Percentiles rank a stretch among this genome's conserved stretches.
These are phyloP conservation scores for Neobulgaria alba DNA, from an alignment of 2,329 filamentous ascomycete genomes.

Conservation along the genomic window DNA sequence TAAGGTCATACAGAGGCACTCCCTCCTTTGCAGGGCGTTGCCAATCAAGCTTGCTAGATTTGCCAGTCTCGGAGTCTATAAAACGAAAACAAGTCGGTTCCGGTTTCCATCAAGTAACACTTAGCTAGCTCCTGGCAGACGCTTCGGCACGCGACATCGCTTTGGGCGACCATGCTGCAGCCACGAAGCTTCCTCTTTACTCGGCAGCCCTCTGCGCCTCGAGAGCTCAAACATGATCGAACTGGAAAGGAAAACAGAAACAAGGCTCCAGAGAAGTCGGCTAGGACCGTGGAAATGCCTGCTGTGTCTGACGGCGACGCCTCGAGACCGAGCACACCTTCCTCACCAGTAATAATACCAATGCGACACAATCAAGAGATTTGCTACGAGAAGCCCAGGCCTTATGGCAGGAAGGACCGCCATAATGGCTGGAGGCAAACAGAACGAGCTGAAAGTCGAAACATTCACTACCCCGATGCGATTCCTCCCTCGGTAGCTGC, in stretches of 20 bases:
- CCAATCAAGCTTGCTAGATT: background rate
- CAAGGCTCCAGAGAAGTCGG: slow-evolving; percentile 7
- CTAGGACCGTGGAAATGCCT: slow-evolving; percentile 4
- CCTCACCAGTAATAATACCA: slow-evolving; percentile 27
- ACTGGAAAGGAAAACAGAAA: slow-evolving; percentile 8
- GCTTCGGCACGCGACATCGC: slow-evolving; percentile 3
- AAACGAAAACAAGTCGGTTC: slow-evolving; percentile 2
- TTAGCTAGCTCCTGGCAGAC: slow-evolving; percentile 2
- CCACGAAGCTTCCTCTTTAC: slow-evolving; percentile 23
- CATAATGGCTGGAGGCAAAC: slow-evolving; percentile 13
- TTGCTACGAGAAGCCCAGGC: slow-evolving; percentile 15
- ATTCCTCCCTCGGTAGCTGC: slow-evolving; percentile 52
- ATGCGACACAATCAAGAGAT: slow-evolving; percentile 17
- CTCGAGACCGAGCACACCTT: slow-evolving; percentile 18
- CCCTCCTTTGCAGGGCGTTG: background rate
- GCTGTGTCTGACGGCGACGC: slow-evolving; percentile 8
- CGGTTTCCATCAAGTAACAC: slow-evolving; percentile 15
- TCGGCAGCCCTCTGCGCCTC: slow-evolving; percentile 3
- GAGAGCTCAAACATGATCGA: slow-evolving; percentile 13
- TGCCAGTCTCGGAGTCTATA: too few relatives aligned
- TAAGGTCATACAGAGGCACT: background rate
- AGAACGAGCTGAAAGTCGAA: slow-evolving; percentile 20
- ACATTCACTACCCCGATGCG: slow-evolving; percentile 41
- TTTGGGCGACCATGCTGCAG: slow-evolving; percentile 18
- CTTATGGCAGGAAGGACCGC: slow-evolving; percentile 16